Conservation (phyloP, 192 early-diverging fungal genomes). For the Blastocladiella britannica region DNA sequence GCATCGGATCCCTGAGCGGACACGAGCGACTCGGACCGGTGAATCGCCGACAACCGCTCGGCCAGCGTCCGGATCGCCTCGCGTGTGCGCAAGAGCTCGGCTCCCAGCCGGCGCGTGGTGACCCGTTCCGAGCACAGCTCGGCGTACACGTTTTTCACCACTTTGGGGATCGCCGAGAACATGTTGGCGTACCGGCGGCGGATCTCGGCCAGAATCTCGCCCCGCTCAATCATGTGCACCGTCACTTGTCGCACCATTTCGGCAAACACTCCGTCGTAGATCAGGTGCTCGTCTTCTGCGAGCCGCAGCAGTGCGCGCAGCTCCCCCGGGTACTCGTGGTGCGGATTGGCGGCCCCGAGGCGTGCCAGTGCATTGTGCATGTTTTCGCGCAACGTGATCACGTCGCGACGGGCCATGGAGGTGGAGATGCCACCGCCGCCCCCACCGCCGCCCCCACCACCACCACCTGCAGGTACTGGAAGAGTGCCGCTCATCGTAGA, state of each 20-base stretch:
- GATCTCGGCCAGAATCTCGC: constrained; percentile 32
- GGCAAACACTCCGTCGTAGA: constrained; percentile 33
- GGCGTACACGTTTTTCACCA: constrained; percentile 30
- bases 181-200: constrained; percentile 31
- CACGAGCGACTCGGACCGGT: constrained; percentile 26
- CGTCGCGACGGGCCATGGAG: neutral
- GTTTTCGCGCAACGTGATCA: neutral
- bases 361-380: neutral
- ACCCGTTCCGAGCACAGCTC: constrained; percentile 33
- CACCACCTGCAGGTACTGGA: no score
- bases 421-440: neutral
- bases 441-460: no score
- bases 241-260: constrained; percentile 37
- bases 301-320: constrained; percentile 33
- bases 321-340: constrained; percentile 8
- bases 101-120: constrained; percentile 23
- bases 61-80: constrained; percentile 22
- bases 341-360: neutral
- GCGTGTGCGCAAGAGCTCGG: constrained; percentile 24
- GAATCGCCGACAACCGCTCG: constrained; percentile 23
- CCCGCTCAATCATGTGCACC: constrained; percentile 37
- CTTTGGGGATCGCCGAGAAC: constrained; percentile 31
- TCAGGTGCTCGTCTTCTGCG: constrained; percentile 34
- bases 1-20: constrained; percentile 30
- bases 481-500: neutral